A percentile compares a stretch with the other conserved stretches of the same genome.
These are phyloP conservation scores for Sporothrix dimorphospora DNA, from an alignment of 2,329 filamentous ascomycete genomes.

Conservation along the genomic window DNA sequence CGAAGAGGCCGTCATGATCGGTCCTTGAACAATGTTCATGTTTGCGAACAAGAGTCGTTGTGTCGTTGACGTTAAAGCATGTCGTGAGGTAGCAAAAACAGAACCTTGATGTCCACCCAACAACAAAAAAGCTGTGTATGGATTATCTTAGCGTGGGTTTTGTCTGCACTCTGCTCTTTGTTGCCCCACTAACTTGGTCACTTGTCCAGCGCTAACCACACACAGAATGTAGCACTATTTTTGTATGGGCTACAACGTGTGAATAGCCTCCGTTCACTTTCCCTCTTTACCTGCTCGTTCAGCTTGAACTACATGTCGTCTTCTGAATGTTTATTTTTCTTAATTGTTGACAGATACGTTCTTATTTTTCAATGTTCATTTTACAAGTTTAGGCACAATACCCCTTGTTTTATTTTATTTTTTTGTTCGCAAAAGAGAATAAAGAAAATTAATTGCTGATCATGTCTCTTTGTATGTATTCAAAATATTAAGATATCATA, in stretches of 20 bases:
- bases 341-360: too few species aligned
- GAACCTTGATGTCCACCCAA: not conserved
- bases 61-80: not conserved
- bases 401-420: too few species aligned
- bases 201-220: not conserved
- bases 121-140: not conserved
- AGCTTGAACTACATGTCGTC: too few species aligned
- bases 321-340: too few species aligned
- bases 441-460: too few species aligned
- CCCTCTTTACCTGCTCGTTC: not conserved
- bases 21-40: not conserved
- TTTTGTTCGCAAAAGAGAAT: too few species aligned
- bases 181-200: not conserved
- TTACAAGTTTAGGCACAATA: too few species aligned
- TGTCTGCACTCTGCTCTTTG: not conserved
- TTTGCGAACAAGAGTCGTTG: not conserved
- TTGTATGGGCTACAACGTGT: too few species aligned
- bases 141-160: constrained; percentile 4
- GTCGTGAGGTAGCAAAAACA: too few species aligned
- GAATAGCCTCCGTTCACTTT: not conserved
- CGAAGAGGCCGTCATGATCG: not conserved
- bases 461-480: too few species aligned
- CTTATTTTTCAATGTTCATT: too few species aligned
- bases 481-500: too few species aligned
- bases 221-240: not conserved